A percentile compares a stretch with the other conserved stretches of the same genome.
Conservation (phyloP, 2,329 filamentous ascomycete species). For the Hypoxylon sp. region DNA sequence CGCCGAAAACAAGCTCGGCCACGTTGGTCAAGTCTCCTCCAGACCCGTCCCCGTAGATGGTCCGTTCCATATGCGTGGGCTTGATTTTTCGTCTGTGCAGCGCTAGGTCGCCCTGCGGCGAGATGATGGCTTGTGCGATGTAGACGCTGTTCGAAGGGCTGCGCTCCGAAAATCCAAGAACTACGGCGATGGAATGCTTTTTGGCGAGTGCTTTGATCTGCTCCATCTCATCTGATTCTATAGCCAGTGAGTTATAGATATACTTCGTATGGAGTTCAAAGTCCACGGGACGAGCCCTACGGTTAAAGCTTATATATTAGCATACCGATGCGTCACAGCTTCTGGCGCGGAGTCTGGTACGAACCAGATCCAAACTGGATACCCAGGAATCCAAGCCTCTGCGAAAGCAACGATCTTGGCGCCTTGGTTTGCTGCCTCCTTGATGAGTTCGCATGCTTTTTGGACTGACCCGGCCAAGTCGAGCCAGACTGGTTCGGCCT, state of each 20-base stretch:
- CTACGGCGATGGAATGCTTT: conserved; percentile 52
- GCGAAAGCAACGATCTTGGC: conserved; percentile 59
- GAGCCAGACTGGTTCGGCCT: conserved; percentile 64
- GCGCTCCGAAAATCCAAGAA: conserved; percentile 55
- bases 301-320: background rate
- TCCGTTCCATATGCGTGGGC: conserved; percentile 62
- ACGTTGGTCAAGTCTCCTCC: conserved; percentile 52
- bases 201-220: conserved; percentile 47
- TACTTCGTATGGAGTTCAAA: conserved; percentile 45
- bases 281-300: conserved; percentile 48
- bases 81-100: conserved; percentile 59
- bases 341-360: background rate
- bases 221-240: conserved; percentile 49
- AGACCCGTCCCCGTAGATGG: conserved; percentile 57
- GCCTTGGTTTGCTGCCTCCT: conserved; percentile 56
- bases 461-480: conserved; percentile 56
- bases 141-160: conserved; percentile 51
- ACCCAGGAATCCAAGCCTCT: conserved; percentile 56
- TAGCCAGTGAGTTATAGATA: conserved; percentile 45
- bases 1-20: conserved; percentile 49
- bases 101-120: conserved; percentile 50
- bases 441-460: conserved; percentile 59
- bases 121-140: conserved; percentile 57
- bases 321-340: background rate
- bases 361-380: conserved; percentile 55